phyloP scores from a whole-genome alignment of 805 yeast genomes.

The Nakazawaea populi region DNA sequence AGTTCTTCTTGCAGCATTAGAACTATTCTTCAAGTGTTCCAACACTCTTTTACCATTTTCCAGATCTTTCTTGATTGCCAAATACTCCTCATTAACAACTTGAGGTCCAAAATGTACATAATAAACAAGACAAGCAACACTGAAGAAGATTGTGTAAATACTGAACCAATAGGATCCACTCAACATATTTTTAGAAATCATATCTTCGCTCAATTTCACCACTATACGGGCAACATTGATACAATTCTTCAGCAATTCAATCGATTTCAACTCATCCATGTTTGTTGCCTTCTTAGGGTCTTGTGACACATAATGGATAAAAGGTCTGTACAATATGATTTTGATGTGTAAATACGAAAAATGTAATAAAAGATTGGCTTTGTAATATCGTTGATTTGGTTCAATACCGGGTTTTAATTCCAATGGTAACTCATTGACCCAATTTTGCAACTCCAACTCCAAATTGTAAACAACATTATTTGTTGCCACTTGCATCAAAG shows the following conservation, averaged over 20 bases:
- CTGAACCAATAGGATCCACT: conserved; percentile 91
- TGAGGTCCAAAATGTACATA: conserved; percentile 58
- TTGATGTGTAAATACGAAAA: conserved; percentile 71
- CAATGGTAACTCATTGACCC: conserved; percentile 67
- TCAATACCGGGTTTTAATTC: conserved; percentile 68
- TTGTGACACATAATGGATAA: conserved; percentile 74
- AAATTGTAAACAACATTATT: conserved; percentile 47
- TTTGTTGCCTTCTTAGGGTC: conserved; percentile 27
- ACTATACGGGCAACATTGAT: conserved; percentile 79
- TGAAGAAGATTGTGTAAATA: conserved; percentile 81
- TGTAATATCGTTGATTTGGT: conserved; percentile 59
- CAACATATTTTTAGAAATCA: conserved; percentile 65
- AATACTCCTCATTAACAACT: conserved; percentile 45
- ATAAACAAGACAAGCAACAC: conserved; percentile 80
- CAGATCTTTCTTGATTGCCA: conserved; percentile 62
- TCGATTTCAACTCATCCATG: conserved; percentile 49
- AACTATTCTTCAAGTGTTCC: conserved; percentile 62
- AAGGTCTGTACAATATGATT: conserved; percentile 80
- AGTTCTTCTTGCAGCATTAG: conserved; percentile 75
- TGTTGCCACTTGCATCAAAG: conserved; percentile 22
- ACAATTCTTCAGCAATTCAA: conserved; percentile 75
- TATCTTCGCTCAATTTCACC: conserved; percentile 72
- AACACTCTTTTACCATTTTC: conserved; percentile 75
- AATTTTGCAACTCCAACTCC: conserved; percentile 61
- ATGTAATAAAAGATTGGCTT: conserved; percentile 71